A percentile compares a stretch with the other conserved stretches of the same genome.
phyloP scores from a whole-genome alignment of 2,329 filamentous ascomycete genomes.

The Lojkania enalia region DNA sequence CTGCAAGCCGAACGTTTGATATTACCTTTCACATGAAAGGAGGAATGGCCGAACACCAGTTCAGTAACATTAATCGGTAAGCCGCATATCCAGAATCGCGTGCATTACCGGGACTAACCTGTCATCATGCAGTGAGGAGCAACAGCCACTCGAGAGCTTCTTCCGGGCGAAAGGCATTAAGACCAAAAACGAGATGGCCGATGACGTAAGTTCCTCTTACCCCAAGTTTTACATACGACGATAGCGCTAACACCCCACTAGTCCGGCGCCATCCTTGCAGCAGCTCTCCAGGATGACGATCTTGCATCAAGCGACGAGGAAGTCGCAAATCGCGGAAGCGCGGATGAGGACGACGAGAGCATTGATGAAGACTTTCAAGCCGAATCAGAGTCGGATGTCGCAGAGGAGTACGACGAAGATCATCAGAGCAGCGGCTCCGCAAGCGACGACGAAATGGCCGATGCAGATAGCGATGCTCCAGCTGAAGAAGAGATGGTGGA shows the following conservation, averaged over 20 bases:
- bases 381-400: slow-evolving; percentile 91
- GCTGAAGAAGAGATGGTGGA: slow-evolving; percentile 53
- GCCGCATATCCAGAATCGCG: slow-evolving; percentile 16
- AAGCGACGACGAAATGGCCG: slow-evolving; percentile 66
- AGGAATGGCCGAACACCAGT: slow-evolving; percentile 86
- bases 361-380: slow-evolving; percentile 95
- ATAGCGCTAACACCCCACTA: slow-evolving; percentile 37
- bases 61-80: slow-evolving; percentile 96
- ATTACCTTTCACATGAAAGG: slow-evolving; percentile 91
- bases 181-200: slow-evolving; percentile 98
- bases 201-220: slow-evolving; percentile 68
- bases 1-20: slow-evolving; percentile 93
- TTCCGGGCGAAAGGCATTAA: slow-evolving; percentile 95
- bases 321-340: slow-evolving; percentile 79
- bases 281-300: slow-evolving; percentile 80
- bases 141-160: slow-evolving; percentile 94
- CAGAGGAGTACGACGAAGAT: slow-evolving; percentile 90
- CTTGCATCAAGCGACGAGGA: slow-evolving; percentile 79
- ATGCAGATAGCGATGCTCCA: slow-evolving; percentile 58
- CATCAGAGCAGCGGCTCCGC: slow-evolving; percentile 82
- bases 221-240: slow-evolving; percentile 1
- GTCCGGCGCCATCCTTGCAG: slow-evolving; percentile 68
- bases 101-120: background rate
- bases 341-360: slow-evolving; percentile 94
- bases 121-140: slow-evolving; percentile 68